Evolutionary conservation across 352 stramenopile species (phyloP), one percentile per base, ranked within the genome.

Genomic region (Phytopythium litorale): DNA sequence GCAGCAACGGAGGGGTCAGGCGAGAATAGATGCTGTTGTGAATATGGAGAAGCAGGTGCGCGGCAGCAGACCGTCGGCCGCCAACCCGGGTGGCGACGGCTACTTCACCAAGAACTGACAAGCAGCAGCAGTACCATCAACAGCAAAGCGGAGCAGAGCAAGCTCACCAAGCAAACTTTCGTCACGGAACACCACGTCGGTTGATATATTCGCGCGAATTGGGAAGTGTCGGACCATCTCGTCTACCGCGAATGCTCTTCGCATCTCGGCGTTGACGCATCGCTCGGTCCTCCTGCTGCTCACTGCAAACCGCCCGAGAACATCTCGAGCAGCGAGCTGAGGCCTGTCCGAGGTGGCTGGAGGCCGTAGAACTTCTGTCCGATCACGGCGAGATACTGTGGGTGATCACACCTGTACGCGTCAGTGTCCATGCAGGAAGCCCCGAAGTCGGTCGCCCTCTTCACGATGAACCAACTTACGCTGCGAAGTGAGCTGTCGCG

Each of bases 291-390:
- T 48, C 19, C 18, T 23, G 18, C 13, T 23, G 19, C 38, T 43
- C 58, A 71, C 48, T 81, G 87, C 81, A 92, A 89, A 33, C 87
- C 87, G 50, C 84, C 81, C 16, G 76, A 87, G 62, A 95, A 93
- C 84, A 93, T 92, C 40, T 91, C 86, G 21, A 95, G 66, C 21
- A 95, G 63, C 54, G 87, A 93, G 70, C 84, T 95, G 25, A 95
- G 71, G 33, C 84, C 87, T 42, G 74, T 84, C 30, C 84, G 81
- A 21, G 83, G 84, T 37, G 82, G 87, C 69, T 95, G 87, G 35
- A 95, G 75, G 18, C 84, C 84, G 57, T 92, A 95, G 58, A 92
- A 95, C 71, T 92, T 93, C 63, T 93, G 82, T 1, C 81, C 87
- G 56, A 95, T 93, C 55, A 87, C 73, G 58, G 76, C 88, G 72